A percentile compares a stretch with the other conserved stretches of the same genome.
phyloP scores from a whole-genome alignment of 2,329 filamentous ascomycete genomes.

The Colletotrichum tropicale region DNA sequence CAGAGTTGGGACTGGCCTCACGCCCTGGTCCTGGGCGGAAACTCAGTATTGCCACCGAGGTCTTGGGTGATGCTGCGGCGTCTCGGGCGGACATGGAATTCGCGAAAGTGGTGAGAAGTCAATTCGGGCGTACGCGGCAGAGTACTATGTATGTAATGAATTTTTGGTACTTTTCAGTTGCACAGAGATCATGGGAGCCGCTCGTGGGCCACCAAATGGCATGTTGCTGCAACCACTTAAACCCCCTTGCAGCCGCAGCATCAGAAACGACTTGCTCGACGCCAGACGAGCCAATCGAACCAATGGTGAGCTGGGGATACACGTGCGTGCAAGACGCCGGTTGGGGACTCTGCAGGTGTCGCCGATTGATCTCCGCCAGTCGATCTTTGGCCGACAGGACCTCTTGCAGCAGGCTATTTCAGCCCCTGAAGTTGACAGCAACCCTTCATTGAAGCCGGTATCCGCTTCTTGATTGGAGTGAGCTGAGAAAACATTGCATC shows the following conservation, averaged over 20 bases:
- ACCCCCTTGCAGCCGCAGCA: constrained; percentile 11
- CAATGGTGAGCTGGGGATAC: neutral
- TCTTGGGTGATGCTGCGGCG: neutral
- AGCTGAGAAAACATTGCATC: neutral
- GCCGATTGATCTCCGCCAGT: neutral
- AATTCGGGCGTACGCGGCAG: neutral
- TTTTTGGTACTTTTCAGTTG: neutral
- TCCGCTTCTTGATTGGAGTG: neutral
- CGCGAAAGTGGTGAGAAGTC: neutral
- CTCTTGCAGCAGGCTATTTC: neutral
- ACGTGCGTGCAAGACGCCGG: neutral
- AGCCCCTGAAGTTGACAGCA: neutral
- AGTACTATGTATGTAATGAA: neutral
- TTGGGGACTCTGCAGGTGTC: neutral
- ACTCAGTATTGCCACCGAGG: neutral
- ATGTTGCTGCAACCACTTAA: constrained; percentile 18
- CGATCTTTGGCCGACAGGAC: neutral
- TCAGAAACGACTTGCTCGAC: neutral
- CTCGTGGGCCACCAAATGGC: neutral
- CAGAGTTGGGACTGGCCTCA: neutral
- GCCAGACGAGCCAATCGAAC: neutral
- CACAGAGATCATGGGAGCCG: neutral
- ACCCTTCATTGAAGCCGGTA: neutral
- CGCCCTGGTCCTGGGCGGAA: neutral
- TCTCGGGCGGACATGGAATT: neutral